Conservation (phyloP, 2,329 filamentous ascomycete species). For the Alternaria solani region DNA sequence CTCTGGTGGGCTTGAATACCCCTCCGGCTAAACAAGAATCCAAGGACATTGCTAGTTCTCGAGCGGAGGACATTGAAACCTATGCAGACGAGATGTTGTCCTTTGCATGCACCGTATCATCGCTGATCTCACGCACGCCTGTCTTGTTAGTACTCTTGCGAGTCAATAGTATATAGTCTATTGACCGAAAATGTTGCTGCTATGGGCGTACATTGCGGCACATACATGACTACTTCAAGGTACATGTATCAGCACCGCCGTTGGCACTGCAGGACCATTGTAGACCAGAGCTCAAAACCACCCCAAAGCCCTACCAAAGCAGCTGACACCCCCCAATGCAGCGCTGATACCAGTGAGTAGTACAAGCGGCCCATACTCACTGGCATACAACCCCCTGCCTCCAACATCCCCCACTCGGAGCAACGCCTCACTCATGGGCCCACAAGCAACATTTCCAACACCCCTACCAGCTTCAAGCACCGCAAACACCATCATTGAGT, state of each 20-base stretch:
- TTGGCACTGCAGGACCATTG: neutral
- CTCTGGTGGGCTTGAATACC: no score
- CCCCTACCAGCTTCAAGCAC: rapidly evolving
- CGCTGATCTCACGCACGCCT: no score
- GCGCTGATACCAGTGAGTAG: neutral
- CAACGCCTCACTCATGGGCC: neutral
- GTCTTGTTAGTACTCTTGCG: no score
- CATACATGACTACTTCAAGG: rapidly evolving
- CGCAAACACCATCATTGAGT: neutral
- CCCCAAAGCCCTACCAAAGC: neutral
- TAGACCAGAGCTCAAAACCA: neutral
- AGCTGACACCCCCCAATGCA: neutral
- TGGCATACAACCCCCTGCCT: neutral
- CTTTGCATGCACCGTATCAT: no score
- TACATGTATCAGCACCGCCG: no score
- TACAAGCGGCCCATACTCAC: neutral
- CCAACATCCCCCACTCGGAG: rapidly evolving
- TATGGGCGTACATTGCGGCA: no score
- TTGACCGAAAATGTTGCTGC: no score
- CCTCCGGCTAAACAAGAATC: no score
- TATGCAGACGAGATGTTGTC: no score
- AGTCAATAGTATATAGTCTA: no score
- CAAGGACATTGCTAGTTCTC: no score
- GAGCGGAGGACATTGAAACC: no score
- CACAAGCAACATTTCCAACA: neutral